Conservation (phyloP, 192 early-diverging fungal species). For the Thoreauomyces humboldtii region DNA sequence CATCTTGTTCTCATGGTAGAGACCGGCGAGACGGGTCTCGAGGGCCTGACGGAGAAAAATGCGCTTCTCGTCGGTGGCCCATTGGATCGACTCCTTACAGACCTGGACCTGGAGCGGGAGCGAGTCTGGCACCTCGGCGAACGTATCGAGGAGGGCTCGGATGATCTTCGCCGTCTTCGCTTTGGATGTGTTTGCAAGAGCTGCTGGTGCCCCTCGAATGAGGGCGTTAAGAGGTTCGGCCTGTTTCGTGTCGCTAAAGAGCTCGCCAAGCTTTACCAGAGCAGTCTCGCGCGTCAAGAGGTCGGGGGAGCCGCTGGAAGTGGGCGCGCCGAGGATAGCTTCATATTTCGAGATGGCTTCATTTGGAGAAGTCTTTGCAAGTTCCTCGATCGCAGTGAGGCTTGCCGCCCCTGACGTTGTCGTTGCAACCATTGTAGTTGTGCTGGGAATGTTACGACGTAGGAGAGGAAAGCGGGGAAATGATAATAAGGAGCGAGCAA, state of each 20-base stretch:
- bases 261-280: slow-evolving; percentile 70
- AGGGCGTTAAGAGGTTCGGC: slow-evolving; percentile 75
- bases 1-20: slow-evolving; percentile 92
- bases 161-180: slow-evolving; percentile 97
- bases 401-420: background rate
- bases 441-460: no score
- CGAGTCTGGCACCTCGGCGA: slow-evolving; percentile 83
- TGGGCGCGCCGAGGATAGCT: slow-evolving; percentile 45
- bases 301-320: slow-evolving; percentile 33
- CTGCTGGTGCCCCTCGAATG: slow-evolving; percentile 71
- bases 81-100: slow-evolving; percentile 92
- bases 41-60: slow-evolving; percentile 93
- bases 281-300: slow-evolving; percentile 65
- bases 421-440: background rate
- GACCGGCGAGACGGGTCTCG: slow-evolving; percentile 86
- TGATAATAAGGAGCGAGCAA: no score
- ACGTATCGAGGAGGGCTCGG: slow-evolving; percentile 79
- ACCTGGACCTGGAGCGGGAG: slow-evolving; percentile 87
- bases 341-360: slow-evolving; percentile 66
- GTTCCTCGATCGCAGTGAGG: slow-evolving; percentile 46
- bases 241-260: slow-evolving; percentile 68
- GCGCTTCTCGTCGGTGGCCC: slow-evolving; percentile 88
- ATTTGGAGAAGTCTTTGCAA: slow-evolving; percentile 57
- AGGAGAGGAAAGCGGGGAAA: no score
- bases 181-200: slow-evolving; percentile 83